These are phyloP conservation scores for Vitis vinifera DNA, from an alignment of 164 flowering plant genomes.

Conservation along the genomic window ASM3070453v1 NC_081809.1:78501-79000, in stretches of 20 bases:
- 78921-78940: constrained; percentile 53
- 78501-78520: constrained; percentile 74
- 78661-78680: not conserved
- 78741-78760: constrained; percentile 64
- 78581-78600: constrained; percentile 61
- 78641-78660: not conserved
- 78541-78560: constrained; percentile 61
- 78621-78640: constrained; percentile 13
- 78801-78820: constrained; percentile 59
- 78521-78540: constrained; percentile 76
- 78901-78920: constrained; percentile 43
- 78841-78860: constrained; percentile 59
- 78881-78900: constrained; percentile 50
- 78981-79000: constrained; percentile 71
- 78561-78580: constrained; percentile 45
- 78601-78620: constrained; percentile 64
- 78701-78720: not conserved
- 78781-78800: constrained; percentile 50
- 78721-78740: constrained; percentile 50
- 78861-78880: constrained; percentile 72
- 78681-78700: not conserved
- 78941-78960: constrained; percentile 59
- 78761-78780: constrained; percentile 47
- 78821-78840: constrained; percentile 50
- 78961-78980: constrained; percentile 75